Conservation (phyloP, 257 asterid species). For the Nicotiana paniculata region DNA sequence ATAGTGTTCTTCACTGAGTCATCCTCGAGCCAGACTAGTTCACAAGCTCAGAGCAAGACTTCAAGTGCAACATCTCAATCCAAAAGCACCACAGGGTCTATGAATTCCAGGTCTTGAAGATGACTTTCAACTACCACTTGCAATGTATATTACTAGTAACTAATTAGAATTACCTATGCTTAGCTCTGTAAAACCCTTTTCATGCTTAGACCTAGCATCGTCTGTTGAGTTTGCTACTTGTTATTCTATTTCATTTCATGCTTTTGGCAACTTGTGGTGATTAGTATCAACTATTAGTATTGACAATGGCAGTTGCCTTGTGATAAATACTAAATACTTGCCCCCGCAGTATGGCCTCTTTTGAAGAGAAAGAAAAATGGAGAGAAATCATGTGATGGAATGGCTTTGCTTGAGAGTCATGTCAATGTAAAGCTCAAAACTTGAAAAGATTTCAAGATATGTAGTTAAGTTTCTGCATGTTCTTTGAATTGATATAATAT, state of each 20-base stretch:
- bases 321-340: background rate
- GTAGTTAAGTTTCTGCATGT: background rate
- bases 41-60: constrained; percentile 30
- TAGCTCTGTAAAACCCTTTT: background rate
- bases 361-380: background rate
- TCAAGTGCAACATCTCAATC: constrained; percentile 35
- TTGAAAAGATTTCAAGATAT: background rate
- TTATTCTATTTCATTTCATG: background rate
- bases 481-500: background rate
- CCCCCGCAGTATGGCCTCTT: background rate
- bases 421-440: background rate
- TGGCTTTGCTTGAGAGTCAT: background rate
- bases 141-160: background rate
- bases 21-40: constrained; percentile 38
- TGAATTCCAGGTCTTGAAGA: constrained; percentile 1
- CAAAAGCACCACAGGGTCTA: constrained; percentile 17
- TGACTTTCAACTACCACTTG: background rate
- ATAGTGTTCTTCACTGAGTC: constrained; percentile 71
- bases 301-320: background rate
- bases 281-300: background rate
- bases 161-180: background rate
- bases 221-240: background rate
- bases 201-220: background rate
- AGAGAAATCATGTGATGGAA: background rate
- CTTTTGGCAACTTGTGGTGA: background rate